Conservation (phyloP, 805 yeast species). For the Scheffersomyces stipitis region DNA sequence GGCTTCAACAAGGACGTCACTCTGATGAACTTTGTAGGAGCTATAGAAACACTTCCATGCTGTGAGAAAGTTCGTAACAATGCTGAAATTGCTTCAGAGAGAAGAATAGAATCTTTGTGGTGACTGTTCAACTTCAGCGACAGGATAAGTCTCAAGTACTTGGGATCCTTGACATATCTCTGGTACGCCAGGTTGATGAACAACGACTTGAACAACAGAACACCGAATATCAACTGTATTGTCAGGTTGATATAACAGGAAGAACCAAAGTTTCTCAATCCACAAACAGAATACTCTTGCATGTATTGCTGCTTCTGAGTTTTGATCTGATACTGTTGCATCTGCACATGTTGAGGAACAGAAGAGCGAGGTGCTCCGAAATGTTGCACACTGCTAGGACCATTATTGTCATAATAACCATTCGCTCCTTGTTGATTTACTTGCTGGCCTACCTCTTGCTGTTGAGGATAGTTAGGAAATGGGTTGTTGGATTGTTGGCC, state of each 20-base stretch:
- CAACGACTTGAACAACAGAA: slow-evolving; percentile 47
- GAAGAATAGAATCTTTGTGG: slow-evolving; percentile 20
- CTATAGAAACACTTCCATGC: slow-evolving; percentile 60
- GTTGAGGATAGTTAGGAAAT: neutral
- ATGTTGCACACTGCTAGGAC: too few relatives aligned
- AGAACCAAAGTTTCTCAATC: slow-evolving; percentile 66
- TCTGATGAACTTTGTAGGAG: slow-evolving; percentile 64
- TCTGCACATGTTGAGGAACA: slow-evolving; percentile 33
- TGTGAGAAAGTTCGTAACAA: slow-evolving; percentile 57
- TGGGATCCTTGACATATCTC: slow-evolving; percentile 38
- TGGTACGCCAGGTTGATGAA: slow-evolving; percentile 48
- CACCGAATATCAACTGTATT: slow-evolving; percentile 66
- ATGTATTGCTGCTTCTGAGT: slow-evolving; percentile 15
- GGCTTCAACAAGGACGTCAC: slow-evolving; percentile 55
- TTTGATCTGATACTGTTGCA: slow-evolving; percentile 13
- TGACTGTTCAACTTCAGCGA: slow-evolving; percentile 11
- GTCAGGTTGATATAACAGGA: slow-evolving; percentile 78
- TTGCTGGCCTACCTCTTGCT: neutral
- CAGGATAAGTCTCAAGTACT: slow-evolving; percentile 22
- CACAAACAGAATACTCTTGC: slow-evolving; percentile 54
- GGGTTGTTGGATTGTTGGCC: neutral
- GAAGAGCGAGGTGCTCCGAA: neutral
- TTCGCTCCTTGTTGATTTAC: too few relatives aligned
- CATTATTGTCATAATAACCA: too few relatives aligned
- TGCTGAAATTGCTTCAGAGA: slow-evolving; percentile 53